Conservation (phyloP, 2,329 filamentous ascomycete species). For the Cadophora sp. region DNA sequence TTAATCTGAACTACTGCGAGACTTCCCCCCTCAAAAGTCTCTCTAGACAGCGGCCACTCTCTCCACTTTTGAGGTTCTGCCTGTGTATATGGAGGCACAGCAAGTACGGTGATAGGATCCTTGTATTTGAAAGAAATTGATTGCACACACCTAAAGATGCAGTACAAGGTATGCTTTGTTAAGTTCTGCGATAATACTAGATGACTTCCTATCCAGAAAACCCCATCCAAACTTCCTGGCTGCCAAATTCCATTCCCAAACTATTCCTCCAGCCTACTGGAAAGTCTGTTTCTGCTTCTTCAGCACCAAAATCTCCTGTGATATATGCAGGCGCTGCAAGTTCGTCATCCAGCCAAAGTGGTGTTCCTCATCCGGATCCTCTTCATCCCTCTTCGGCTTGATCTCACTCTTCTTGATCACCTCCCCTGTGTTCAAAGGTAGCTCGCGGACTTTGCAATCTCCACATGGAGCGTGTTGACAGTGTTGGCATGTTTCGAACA, state of each 20-base stretch:
- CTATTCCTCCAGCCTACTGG: background rate
- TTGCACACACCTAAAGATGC: no score
- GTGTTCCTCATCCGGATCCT: background rate
- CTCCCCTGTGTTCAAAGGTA: background rate
- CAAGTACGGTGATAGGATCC: no score
- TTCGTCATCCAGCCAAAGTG: background rate
- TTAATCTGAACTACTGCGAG: no score
- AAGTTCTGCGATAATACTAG: no score
- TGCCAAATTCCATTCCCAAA: background rate
- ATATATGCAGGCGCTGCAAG: background rate
- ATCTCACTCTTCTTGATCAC: background rate
- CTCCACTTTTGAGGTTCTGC: no score
- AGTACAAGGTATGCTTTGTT: no score
- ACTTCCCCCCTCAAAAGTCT: no score
- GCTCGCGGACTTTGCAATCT: background rate
- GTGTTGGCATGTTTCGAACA: background rate
- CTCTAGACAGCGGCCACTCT: no score
- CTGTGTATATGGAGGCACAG: no score
- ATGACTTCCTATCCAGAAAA: no score
- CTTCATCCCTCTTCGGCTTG: background rate
- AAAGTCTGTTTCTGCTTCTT: slow-evolving; percentile 10
- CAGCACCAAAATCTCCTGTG: background rate
- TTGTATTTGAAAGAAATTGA: no score
- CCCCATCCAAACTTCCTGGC: background rate
- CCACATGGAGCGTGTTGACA: background rate